Percentiles rank a stretch among this genome's conserved stretches.
Conservation (phyloP, 2,329 filamentous ascomycete genomes). For the Cryphonectria nitschkei region DNA sequence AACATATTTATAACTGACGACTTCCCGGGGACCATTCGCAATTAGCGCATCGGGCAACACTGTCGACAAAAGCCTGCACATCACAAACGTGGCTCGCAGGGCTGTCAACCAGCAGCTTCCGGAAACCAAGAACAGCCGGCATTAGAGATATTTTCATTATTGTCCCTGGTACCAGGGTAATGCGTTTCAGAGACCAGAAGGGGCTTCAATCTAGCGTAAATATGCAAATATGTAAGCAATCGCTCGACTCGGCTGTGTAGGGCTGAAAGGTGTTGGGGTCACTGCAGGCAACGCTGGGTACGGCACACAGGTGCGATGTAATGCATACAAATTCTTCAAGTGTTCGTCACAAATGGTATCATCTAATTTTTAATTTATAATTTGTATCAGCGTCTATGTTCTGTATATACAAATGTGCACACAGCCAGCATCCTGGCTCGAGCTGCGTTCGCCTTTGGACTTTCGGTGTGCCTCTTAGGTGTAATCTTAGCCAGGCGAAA, state of each 20-base stretch:
- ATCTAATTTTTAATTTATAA: slow-evolving; percentile 1
- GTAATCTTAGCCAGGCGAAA: no score
- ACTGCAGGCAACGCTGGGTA: background rate
- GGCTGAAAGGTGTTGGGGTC: background rate
- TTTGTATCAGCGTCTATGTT: background rate
- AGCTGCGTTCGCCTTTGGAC: background rate
- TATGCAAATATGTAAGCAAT: background rate
- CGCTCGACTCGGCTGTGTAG: background rate
- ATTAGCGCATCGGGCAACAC: background rate
- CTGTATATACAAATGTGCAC: slow-evolving; percentile 1
- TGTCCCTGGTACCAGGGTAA: background rate
- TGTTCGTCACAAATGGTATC: slow-evolving; percentile 10
- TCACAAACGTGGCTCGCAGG: background rate
- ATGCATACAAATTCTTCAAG: background rate
- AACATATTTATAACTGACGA: background rate
- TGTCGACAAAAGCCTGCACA: background rate
- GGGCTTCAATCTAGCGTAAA: background rate
- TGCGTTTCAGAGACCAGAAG: background rate
- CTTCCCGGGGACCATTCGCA: background rate
- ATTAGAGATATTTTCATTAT: background rate
- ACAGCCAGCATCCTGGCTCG: slow-evolving; percentile 3
- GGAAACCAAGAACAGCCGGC: background rate
- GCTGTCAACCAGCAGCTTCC: background rate
- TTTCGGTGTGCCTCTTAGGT: no score
- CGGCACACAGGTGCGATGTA: no score